phyloP scores from a whole-genome alignment of 345 rosid species.

The Cardamine occulta region DNA sequence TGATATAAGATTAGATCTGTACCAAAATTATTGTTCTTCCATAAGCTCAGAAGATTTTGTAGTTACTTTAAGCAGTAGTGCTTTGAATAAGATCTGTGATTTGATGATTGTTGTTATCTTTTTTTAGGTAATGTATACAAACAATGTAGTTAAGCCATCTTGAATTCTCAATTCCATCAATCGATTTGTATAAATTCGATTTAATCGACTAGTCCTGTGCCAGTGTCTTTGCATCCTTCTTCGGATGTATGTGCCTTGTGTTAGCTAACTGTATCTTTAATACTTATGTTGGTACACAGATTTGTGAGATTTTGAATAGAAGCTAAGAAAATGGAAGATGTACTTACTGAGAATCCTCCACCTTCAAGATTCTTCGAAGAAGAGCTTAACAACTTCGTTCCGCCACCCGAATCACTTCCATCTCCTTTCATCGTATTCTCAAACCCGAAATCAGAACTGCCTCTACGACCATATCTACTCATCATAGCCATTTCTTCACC shows the following conservation, averaged over 20 bases:
- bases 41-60: neutral
- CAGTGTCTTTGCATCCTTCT: neutral
- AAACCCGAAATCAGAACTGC: conserved; percentile 55
- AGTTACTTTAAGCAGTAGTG: neutral
- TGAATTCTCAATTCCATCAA: neutral
- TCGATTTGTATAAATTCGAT: neutral
- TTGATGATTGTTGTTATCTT: neutral
- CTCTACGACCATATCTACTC: conserved; percentile 73
- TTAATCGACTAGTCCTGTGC: neutral
- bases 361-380: conserved; percentile 95
- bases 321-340: conserved; percentile 73
- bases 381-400: conserved; percentile 83
- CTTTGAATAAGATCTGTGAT: conserved; percentile 13
- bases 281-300: conserved; percentile 2
- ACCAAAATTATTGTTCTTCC: neutral
- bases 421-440: conserved; percentile 74
- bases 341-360: conserved; percentile 85
- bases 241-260: neutral
- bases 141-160: neutral
- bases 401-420: conserved; percentile 58
- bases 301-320: conserved; percentile 10
- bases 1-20: conserved; percentile 15
- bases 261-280: conserved; percentile 14
- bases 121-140: neutral
- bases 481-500: conserved; percentile 73